Base-by-base conservation (phyloP, 306 rosid species). In the Sesbania bispinosa region DNA sequence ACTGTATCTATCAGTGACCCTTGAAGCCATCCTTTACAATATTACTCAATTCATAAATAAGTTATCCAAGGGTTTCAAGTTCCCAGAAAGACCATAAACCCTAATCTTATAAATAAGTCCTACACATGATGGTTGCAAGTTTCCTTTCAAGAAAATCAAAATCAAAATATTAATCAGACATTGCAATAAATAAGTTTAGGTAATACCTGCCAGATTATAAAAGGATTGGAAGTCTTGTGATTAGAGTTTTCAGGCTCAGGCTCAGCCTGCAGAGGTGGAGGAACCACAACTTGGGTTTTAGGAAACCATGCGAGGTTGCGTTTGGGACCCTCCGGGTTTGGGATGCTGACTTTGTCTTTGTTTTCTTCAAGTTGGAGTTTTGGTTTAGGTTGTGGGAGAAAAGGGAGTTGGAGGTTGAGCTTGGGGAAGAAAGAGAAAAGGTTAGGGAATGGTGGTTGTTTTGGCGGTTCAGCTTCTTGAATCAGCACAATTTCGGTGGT, bases 161-260 rank as follows among this genome's bases (percentile, higher is more conserved):
- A n/a, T n/a, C n/a, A n/a, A n/a, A n/a, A n/a, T n/a, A n/a, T n/a
- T n/a, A n/a, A n/a, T n/a, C n/a, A n/a, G n/a, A n/a, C n/a, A n/a
- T n/a, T n/a, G 11, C 2, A 1, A 42, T 13, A 13, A 6, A 23
- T 27, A 29, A 35, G n/a, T n/a, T n/a, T n/a, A n/a, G n/a, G n/a
- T n/a, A n/a, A n/a, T 80, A 86, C 98, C 99, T 94, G 99, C 89
- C 92, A 94, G 30, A 87, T 46, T 1, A 91, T 60, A n/a, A 83
- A 9, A 13, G 99, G 96, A 76, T 89, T 85, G 63, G 96, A 82
- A 75, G 96, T 86, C 80, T 77, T 89, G 16, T 58, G 11, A 45
- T 7, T 6, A 3, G 90, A 70, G 33, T 63, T 79, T 0, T 86
- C 85, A 27, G 51, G 71, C 2, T 90, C 89, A 39, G 63, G 59